Conservation (phyloP, 371 early-diverging fungal genomes). For the Choanephora cucurbitarum region DNA sequence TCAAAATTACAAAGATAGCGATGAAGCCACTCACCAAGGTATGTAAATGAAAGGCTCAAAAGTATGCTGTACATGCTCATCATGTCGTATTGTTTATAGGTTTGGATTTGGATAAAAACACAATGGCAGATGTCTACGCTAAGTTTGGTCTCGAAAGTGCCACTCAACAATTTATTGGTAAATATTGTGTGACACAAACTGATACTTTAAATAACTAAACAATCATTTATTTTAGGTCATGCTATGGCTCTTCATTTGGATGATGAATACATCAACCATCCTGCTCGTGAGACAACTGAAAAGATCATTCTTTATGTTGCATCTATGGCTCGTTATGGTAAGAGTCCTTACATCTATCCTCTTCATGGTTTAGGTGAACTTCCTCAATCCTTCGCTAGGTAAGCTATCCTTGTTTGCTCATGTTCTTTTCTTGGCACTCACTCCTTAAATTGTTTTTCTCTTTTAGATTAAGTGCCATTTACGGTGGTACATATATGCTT, state of each 20-base stretch:
- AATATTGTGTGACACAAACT: constrained; percentile 7
- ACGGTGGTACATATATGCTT: constrained; percentile 98
- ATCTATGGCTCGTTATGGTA: constrained; percentile 96
- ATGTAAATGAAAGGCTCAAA: neutral
- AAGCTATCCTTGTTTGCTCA: neutral
- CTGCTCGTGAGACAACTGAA: constrained; percentile 93
- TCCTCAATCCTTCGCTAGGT: constrained; percentile 81
- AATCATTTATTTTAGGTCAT: constrained; percentile 66
- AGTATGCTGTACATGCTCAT: neutral
- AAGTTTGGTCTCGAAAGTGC: constrained; percentile 92
- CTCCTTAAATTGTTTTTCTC: neutral
- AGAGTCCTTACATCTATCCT: constrained; percentile 99
- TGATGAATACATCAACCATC: constrained; percentile 85
- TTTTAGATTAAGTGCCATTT: constrained; percentile 86
- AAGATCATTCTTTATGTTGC: constrained; percentile 93
- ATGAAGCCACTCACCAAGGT: constrained; percentile 81
- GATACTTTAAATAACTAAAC: neutral
- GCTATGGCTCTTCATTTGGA: constrained; percentile 97
- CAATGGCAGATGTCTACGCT: constrained; percentile 91
- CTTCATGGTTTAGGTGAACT: constrained; percentile 99
- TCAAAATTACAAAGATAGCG: constrained; percentile 80
- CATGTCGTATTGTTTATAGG: constrained; percentile 28
- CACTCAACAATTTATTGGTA: constrained; percentile 94
- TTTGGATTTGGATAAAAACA: constrained; percentile 71
- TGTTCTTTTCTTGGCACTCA: neutral